These are phyloP conservation scores for Hymenoscyphus occultus DNA, from an alignment of 2,329 filamentous ascomycete genomes.

Conservation along the genomic window DNA sequence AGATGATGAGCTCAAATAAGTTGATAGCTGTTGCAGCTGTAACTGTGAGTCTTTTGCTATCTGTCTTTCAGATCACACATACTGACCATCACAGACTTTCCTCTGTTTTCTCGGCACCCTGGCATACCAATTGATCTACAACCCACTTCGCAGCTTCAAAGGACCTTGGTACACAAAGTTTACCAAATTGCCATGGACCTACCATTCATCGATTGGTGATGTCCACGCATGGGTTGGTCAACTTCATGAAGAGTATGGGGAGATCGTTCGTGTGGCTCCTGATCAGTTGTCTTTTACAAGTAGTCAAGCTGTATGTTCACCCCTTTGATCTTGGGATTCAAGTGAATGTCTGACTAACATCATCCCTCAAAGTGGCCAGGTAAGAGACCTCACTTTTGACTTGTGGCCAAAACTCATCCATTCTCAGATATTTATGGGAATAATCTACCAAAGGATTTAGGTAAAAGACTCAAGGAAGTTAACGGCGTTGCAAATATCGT, in stretches of 20 bases:
- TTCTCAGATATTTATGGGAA: background rate
- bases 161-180: conserved; percentile 21
- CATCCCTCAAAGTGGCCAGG: background rate
- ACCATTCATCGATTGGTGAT: background rate
- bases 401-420: background rate
- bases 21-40: background rate
- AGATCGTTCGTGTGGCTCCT: background rate
- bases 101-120: background rate
- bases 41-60: background rate
- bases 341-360: background rate
- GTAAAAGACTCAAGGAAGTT: background rate
- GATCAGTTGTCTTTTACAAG: background rate
- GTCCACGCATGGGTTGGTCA: background rate
- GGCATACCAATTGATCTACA: conserved; percentile 15
- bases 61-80: background rate
- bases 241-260: background rate
- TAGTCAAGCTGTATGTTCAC: background rate
- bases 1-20: background rate
- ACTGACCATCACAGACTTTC: background rate
- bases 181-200: background rate
- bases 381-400: background rate
- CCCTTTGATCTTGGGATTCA: background rate
- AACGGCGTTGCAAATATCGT: background rate
- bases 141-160: conserved; percentile 23
- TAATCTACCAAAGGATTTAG: background rate